These are phyloP conservation scores for Capsella rubella DNA, from an alignment of 441 rosid genomes.

Conservation along the genomic window DNA sequence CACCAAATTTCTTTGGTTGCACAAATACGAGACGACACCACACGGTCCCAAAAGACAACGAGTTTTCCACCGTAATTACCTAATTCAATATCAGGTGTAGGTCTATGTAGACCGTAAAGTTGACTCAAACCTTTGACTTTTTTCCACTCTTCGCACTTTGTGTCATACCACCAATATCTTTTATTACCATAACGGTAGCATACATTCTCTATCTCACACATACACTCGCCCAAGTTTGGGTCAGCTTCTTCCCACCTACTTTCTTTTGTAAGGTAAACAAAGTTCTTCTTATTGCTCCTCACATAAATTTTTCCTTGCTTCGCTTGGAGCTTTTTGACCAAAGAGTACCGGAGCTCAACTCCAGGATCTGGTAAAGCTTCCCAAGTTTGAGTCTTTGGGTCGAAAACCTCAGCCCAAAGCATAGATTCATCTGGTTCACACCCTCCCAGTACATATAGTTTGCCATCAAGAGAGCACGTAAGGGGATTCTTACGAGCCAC, in stretches of 20 bases:
- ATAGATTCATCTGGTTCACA: slow-evolving; percentile 65
- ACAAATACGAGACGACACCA: slow-evolving; percentile 33
- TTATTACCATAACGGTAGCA: slow-evolving; percentile 67
- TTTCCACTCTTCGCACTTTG: slow-evolving; percentile 52
- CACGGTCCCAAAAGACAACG: slow-evolving; percentile 62
- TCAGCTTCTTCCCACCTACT: slow-evolving; percentile 57
- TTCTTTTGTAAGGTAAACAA: slow-evolving; percentile 50
- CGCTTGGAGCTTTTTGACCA: slow-evolving; percentile 71
- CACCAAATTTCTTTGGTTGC: slow-evolving; percentile 52
- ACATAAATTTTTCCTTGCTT: slow-evolving; percentile 57
- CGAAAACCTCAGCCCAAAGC: slow-evolving; percentile 74
- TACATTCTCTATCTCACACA: slow-evolving; percentile 62
- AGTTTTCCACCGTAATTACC: slow-evolving; percentile 64
- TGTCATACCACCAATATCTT: slow-evolving; percentile 61
- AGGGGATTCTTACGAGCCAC: slow-evolving; percentile 68
- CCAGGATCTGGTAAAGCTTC: slow-evolving; percentile 53
- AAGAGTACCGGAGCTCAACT: slow-evolving; percentile 54
- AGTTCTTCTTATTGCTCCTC: slow-evolving; percentile 56
- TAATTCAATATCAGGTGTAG: slow-evolving; percentile 51
- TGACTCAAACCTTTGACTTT: slow-evolving; percentile 52
- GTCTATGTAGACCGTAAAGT: slow-evolving; percentile 49
- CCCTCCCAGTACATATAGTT: slow-evolving; percentile 72
- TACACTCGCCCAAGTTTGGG: slow-evolving; percentile 61
- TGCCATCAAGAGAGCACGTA: slow-evolving; percentile 52
- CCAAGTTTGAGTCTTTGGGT: slow-evolving; percentile 55